These are phyloP conservation scores for Dovyalis caffra DNA, from an alignment of 345 rosid genomes.

Conservation along the genomic window DNA sequence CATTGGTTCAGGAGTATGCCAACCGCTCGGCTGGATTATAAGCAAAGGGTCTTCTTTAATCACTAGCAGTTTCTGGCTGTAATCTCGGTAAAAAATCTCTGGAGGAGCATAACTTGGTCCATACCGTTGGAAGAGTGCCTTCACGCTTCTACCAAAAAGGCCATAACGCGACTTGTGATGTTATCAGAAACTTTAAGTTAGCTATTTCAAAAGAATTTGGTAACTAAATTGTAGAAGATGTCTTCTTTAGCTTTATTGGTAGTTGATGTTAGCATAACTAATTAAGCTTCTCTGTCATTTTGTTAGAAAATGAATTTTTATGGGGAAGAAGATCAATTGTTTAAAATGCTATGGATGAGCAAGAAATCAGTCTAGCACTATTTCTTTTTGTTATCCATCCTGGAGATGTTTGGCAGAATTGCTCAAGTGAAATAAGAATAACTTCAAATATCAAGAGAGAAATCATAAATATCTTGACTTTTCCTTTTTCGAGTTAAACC, in stretches of 20 bases:
- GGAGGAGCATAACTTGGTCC: neutral
- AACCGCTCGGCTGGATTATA: conserved; percentile 70
- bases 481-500: neutral
- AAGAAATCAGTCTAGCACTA: neutral
- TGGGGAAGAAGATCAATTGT: neutral
- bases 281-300: neutral
- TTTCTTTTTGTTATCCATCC: neutral
- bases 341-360: neutral
- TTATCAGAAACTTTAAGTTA: neutral
- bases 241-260: neutral
- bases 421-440: neutral
- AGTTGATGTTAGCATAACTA: neutral
- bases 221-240: neutral
- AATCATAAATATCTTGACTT: neutral
- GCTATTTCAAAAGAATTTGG: neutral
- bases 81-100: neutral
- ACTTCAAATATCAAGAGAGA: neutral
- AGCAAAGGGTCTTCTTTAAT: neutral
- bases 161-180: neutral
- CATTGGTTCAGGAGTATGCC: conserved; percentile 91
- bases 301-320: neutral
- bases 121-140: too few relatives aligned
- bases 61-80: neutral
- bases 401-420: neutral
- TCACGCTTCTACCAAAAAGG: neutral